Conservation (phyloP, 1,139 yeast species). For the Pichia sp. region DNA sequence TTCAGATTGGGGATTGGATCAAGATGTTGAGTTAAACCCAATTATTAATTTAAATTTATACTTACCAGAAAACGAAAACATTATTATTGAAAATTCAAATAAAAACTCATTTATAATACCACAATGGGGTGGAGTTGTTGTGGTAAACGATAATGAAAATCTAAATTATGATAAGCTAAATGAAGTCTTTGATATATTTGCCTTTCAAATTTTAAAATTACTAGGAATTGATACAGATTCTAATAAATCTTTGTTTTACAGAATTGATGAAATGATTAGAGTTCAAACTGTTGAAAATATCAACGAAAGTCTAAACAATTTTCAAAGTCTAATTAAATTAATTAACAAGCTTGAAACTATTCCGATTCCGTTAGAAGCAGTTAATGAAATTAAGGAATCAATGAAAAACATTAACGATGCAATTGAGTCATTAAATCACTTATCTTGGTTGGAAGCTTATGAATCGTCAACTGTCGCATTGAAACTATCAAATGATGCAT, state of each 20-base stretch:
- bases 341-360: conserved; percentile 66
- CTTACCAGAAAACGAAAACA: conserved; percentile 46
- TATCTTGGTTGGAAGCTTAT: conserved; percentile 42
- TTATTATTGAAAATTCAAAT: conserved; percentile 39
- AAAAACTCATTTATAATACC: conserved; percentile 76
- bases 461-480: conserved; percentile 50
- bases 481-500: conserved; percentile 62
- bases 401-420: conserved; percentile 24
- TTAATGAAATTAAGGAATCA: conserved; percentile 40
- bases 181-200: conserved; percentile 61
- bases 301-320: conserved; percentile 45
- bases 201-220: conserved; percentile 66
- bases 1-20: conserved; percentile 70
- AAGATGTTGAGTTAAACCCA: conserved; percentile 46
- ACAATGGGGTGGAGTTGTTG: conserved; percentile 79
- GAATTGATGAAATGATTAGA: conserved; percentile 65
- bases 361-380: conserved; percentile 71
- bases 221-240: conserved; percentile 54
- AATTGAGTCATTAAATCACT: conserved; percentile 11
- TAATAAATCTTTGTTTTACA: conserved; percentile 51
- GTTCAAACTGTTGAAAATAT: conserved; percentile 51
- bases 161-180: conserved; percentile 40
- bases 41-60: conserved; percentile 65
- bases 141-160: conserved; percentile 38
- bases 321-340: conserved; percentile 64